A percentile compares a stretch with the other conserved stretches of the same genome.
Conservation (phyloP, 2,329 filamentous ascomycete genomes). For the Calonectria hongkongensis region DNA sequence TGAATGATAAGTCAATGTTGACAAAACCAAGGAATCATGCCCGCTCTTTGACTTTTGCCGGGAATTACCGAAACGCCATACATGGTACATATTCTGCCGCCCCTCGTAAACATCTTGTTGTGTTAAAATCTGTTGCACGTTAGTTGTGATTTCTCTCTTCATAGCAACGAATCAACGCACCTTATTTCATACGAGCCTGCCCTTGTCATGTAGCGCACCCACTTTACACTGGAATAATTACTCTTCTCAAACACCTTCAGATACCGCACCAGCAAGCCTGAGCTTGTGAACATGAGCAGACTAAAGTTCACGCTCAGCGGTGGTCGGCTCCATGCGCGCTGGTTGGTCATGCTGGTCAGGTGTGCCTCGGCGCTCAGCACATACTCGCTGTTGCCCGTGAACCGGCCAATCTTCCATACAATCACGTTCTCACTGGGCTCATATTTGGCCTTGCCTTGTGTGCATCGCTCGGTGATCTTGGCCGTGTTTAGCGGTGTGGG, state of each 20-base stretch:
- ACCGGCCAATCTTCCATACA: slow-evolving; percentile 99
- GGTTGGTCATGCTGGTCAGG: slow-evolving; percentile 97
- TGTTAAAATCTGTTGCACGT: slow-evolving; percentile 59
- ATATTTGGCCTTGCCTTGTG: slow-evolving; percentile 98
- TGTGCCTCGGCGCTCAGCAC: slow-evolving; percentile 95
- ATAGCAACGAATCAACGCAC: slow-evolving; percentile 64
- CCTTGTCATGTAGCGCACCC: slow-evolving; percentile 99
- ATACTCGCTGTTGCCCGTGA: slow-evolving; percentile 97
- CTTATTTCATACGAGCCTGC: slow-evolving; percentile 98
- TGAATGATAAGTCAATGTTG: slow-evolving; percentile 46
- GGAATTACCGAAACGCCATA: slow-evolving; percentile 58
- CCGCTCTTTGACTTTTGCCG: slow-evolving; percentile 56
- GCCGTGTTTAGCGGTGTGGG: slow-evolving; percentile 98
- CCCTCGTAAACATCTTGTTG: slow-evolving; percentile 38
- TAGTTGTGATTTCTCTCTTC: slow-evolving; percentile 34
- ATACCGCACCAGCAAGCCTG: slow-evolving; percentile 92
- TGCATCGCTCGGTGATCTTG: slow-evolving; percentile 92
- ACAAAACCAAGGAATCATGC: slow-evolving; percentile 49
- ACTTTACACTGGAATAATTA: slow-evolving; percentile 99
- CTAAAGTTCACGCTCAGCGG: slow-evolving; percentile 95
- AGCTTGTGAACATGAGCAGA: slow-evolving; percentile 98
- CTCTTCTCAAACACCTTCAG: slow-evolving; percentile 99
- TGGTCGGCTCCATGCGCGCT: slow-evolving; percentile 96
- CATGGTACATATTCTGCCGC: slow-evolving; percentile 56
- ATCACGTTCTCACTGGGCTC: slow-evolving; percentile 99